Base-by-base conservation (phyloP, 2,329 filamentous ascomycete genomes). In the Aurifilum marmelostoma region DNA sequence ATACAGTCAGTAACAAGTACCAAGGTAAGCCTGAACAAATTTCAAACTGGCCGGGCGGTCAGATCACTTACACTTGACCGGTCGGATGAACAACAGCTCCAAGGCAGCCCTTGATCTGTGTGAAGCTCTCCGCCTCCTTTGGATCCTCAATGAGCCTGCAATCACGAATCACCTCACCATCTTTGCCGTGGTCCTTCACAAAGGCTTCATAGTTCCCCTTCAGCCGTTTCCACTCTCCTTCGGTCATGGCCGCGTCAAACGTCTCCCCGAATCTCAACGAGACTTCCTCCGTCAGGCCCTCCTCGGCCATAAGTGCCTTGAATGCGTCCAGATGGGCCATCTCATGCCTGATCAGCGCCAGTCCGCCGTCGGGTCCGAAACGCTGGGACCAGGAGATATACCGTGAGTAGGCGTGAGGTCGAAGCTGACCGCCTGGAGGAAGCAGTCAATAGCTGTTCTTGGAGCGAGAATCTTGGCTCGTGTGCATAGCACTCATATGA, bases 221-320 rank as follows among this genome's bases (percentile, higher is more conserved):
- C 1, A 78, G 71, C 12, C 75, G 67, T 3, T 52, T 59, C 76
- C 75, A 77, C 24, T 75, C 75, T 63, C 76, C 75, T 5, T 75
- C 73, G 1, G 76, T 75, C 76, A 78, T 78, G 1, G 75, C 76
- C 18, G 75, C 76, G 67, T 78, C 76, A 61, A 77, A 78, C 2
- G 76, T 78, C 69, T 77, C 74, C 27, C 75, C 75, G 9, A 77
- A 73, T 24, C 74, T 73, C 43, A 78, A 71, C 58, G 73, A 75
- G 0, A 76, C 74, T 61, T 77, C 75, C 14, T 77, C 75, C 0
- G 74, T 68, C 32, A 78, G 72, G 18, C 74, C 72, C 6, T 73
- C 71, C n/a, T 69, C 71, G 5, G 62, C 29, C 0, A 71, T 39
- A n/a, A 69, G 27, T 11, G 65, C 65, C 11, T 63, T 66, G 63